phyloP scores from a whole-genome alignment of 345 rosid genomes.

The Brassica rapa region DNA sequence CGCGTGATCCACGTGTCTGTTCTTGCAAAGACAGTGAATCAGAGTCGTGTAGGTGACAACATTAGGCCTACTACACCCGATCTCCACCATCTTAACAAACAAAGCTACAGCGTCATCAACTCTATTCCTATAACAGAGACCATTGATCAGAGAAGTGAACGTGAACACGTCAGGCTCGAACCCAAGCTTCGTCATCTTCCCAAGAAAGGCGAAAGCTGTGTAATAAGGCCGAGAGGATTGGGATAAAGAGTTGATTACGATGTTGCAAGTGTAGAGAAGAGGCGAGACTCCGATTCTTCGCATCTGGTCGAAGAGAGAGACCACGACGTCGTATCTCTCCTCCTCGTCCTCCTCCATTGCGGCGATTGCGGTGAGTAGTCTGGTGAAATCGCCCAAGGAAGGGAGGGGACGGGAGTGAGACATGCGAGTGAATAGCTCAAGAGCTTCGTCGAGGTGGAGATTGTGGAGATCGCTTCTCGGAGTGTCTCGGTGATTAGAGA shows the following conservation, averaged over 20 bases:
- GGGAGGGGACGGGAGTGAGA: constrained; percentile 19
- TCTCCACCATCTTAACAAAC: constrained; percentile 16
- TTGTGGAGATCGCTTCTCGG: constrained; percentile 11
- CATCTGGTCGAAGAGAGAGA: constrained; percentile 21
- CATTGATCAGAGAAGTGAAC: neutral
- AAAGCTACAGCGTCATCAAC: constrained; percentile 26
- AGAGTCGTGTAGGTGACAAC: constrained; percentile 22
- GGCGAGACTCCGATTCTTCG: constrained; percentile 24
- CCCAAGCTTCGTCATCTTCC: constrained; percentile 33
- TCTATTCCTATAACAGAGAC: neutral
- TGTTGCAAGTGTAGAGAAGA: constrained; percentile 26
- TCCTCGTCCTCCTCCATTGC: constrained; percentile 1
- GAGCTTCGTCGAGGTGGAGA: constrained; percentile 22
- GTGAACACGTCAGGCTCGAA: constrained; percentile 34
- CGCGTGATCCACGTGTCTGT: constrained; percentile 13
- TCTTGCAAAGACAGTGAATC: neutral
- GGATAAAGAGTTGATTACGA: constrained; percentile 22
- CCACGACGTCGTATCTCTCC: constrained; percentile 8
- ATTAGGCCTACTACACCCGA: constrained; percentile 26
- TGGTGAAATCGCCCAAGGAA: constrained; percentile 25
- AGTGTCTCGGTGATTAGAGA: constrained; percentile 19
- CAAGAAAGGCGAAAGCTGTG: constrained; percentile 11
- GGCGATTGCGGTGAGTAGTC: neutral
- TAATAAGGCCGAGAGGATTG: constrained; percentile 2
- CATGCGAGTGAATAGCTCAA: constrained; percentile 21